phyloP scores from a whole-genome alignment of 2,329 filamentous ascomycete species.

The Cladobotryum protrusum region DNA sequence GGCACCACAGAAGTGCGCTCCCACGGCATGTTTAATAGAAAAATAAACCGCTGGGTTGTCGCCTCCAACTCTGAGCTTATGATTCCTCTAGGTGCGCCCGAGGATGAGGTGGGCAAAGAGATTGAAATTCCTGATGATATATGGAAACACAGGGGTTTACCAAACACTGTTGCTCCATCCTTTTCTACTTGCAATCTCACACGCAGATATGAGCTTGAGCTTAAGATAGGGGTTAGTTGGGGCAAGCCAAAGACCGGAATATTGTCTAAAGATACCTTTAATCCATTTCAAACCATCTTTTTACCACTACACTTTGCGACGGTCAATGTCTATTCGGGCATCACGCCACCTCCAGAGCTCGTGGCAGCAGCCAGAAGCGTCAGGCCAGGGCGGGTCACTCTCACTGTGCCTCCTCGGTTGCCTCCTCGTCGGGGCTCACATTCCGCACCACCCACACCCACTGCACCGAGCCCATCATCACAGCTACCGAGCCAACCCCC shows the following conservation, averaged over 20 bases:
- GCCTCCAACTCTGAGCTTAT: slow-evolving; percentile 64
- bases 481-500: slow-evolving; percentile 18
- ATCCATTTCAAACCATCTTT: slow-evolving; percentile 62
- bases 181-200: slow-evolving; percentile 87
- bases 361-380: slow-evolving; percentile 49
- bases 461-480: slow-evolving; percentile 13
- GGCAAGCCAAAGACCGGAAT: slow-evolving; percentile 45
- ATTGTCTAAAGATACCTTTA: slow-evolving; percentile 17
- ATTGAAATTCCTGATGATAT: slow-evolving; percentile 61
- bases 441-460: slow-evolving; percentile 16
- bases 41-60: slow-evolving; percentile 70
- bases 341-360: slow-evolving; percentile 71
- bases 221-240: slow-evolving; percentile 73
- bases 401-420: slow-evolving; percentile 26
- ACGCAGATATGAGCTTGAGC: slow-evolving; percentile 75
- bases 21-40: slow-evolving; percentile 64
- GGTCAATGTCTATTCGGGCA: slow-evolving; percentile 80
- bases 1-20: slow-evolving; percentile 74
- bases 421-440: slow-evolving; percentile 28
- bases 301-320: slow-evolving; percentile 70
- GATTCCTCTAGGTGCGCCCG: slow-evolving; percentile 52
- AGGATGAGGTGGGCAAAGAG: slow-evolving; percentile 59
- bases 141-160: slow-evolving; percentile 68
- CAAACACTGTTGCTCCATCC: slow-evolving; percentile 78
- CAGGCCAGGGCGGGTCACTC: slow-evolving; percentile 34